These are phyloP conservation scores for Penicillium canescens DNA, from an alignment of 495 filamentous ascomycete species.

Conservation along the genomic window DNA sequence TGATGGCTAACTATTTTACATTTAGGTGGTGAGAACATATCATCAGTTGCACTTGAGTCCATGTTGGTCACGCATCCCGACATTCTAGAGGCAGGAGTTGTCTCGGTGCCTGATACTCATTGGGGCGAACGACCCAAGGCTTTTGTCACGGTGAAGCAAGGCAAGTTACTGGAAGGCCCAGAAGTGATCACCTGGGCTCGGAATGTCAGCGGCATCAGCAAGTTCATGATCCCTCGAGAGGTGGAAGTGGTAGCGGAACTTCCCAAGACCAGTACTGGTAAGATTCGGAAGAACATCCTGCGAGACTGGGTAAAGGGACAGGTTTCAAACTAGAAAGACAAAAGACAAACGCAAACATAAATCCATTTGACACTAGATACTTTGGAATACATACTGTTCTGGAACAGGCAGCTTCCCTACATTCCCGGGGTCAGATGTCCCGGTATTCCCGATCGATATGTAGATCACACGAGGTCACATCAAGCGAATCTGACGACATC, in stretches of 20 bases:
- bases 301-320: slow-evolving; percentile 76
- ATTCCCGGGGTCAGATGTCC: slow-evolving; percentile 10
- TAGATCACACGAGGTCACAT: slow-evolving; percentile 16
- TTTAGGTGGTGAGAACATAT: slow-evolving; percentile 93
- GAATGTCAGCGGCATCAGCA: slow-evolving; percentile 72
- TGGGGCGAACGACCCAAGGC: slow-evolving; percentile 97
- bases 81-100: slow-evolving; percentile 87
- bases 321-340: neutral
- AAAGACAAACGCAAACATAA: neutral
- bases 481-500: slow-evolving; percentile 6
- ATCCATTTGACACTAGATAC: neutral
- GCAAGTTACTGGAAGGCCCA: slow-evolving; percentile 58
- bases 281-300: slow-evolving; percentile 93
- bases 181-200: slow-evolving; percentile 88
- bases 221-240: slow-evolving; percentile 94
- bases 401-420: slow-evolving; percentile 1
- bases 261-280: slow-evolving; percentile 96
- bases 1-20: slow-evolving; percentile 4
- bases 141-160: slow-evolving; percentile 77
- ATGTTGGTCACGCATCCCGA: slow-evolving; percentile 90
- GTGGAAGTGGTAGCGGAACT: slow-evolving; percentile 85
- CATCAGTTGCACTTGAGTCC: slow-evolving; percentile 84
- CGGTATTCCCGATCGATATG: slow-evolving; percentile 3
- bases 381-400: neutral
- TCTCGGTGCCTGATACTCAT: slow-evolving; percentile 84